A percentile compares a stretch with the other conserved stretches of the same genome.
Evolutionary conservation across 1,284 basidiomycete species (phyloP).

Genomic region (Melampsora occidentalis): DNA sequence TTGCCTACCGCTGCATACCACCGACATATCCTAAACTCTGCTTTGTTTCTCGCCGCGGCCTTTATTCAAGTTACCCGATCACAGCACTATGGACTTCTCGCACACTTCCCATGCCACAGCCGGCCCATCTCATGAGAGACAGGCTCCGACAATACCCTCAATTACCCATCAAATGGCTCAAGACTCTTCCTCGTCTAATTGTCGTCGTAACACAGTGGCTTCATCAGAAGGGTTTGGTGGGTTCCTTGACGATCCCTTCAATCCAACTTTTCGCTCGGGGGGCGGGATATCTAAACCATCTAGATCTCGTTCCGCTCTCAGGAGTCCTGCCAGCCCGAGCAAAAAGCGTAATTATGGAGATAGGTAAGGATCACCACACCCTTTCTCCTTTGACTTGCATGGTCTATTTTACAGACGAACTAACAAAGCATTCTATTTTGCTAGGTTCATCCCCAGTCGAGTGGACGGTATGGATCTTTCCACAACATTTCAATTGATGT

Average conservation of each 20-base stretch:
- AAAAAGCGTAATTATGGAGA: slow-evolving; percentile 43
- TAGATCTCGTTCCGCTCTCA: background rate
- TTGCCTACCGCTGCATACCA: too few species aligned
- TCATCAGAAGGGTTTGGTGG: background rate
- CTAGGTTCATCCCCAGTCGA: slow-evolving; percentile 39
- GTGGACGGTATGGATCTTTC: slow-evolving; percentile 29
- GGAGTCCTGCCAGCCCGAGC: slow-evolving; percentile 30
- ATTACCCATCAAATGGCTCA: background rate
- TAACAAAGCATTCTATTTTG: background rate
- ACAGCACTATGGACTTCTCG: background rate
- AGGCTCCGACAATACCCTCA: background rate
- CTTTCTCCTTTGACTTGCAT: background rate
- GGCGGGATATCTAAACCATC: slow-evolving; percentile 8
- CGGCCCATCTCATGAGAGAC: background rate
- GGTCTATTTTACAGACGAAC: background rate
- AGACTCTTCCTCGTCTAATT: background rate
- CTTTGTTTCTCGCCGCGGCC: background rate
- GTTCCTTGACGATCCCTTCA: slow-evolving; percentile 30
- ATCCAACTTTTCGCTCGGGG: slow-evolving; percentile 3
- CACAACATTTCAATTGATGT: slow-evolving; percentile 31
- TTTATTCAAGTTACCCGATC: background rate
- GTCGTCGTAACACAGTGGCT: background rate
- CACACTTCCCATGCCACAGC: background rate
- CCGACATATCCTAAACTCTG: too few species aligned
- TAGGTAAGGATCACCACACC: slow-evolving; percentile 8